These are phyloP conservation scores for Mycena kentingensis DNA, from an alignment of 768 basidiomycete genomes.

Conservation along the genomic window DNA sequence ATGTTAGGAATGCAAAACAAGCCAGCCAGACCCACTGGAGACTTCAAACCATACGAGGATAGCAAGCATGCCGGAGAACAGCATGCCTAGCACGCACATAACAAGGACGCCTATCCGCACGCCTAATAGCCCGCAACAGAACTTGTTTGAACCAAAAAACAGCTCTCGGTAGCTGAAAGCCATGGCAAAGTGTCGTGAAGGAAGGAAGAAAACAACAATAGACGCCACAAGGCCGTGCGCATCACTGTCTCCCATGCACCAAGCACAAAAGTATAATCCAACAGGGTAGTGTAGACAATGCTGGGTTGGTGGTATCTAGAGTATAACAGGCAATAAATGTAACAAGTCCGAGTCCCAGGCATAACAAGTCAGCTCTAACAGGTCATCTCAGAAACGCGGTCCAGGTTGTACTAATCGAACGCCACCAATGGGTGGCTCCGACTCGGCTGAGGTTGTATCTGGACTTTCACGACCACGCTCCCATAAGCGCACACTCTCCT, in stretches of 20 bases:
- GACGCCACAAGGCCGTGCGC: not conserved
- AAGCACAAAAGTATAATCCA: not conserved
- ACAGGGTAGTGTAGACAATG: not conserved
- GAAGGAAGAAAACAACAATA: not conserved
- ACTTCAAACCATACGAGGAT: slow-evolving; percentile 65
- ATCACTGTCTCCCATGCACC: not conserved
- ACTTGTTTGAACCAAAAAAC: slow-evolving; percentile 52
- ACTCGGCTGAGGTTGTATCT: slow-evolving; percentile 16
- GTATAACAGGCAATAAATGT: not conserved
- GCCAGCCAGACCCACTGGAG: slow-evolving; percentile 44
- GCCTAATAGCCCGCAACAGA: slow-evolving; percentile 61
- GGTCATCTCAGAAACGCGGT: slow-evolving; percentile 19
- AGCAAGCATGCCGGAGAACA: slow-evolving; percentile 56
- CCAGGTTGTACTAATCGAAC: slow-evolving; percentile 43
- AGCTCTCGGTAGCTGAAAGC: slow-evolving; percentile 45
- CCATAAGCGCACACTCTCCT: slow-evolving; percentile 64
- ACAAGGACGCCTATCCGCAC: slow-evolving; percentile 61
- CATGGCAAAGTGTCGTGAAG: slow-evolving; percentile 23
- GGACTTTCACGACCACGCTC: slow-evolving; percentile 30
- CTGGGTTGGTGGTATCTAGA: not conserved
- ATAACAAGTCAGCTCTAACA: not conserved
- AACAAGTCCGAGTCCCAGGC: slow-evolving; percentile 23
- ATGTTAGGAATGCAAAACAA: not conserved
- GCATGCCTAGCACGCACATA: slow-evolving; percentile 53
- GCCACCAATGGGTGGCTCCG: slow-evolving; percentile 27